These are phyloP conservation scores for Vitis labrusca DNA, from an alignment of 164 flowering plant species.

Conservation along the genomic window DNA sequence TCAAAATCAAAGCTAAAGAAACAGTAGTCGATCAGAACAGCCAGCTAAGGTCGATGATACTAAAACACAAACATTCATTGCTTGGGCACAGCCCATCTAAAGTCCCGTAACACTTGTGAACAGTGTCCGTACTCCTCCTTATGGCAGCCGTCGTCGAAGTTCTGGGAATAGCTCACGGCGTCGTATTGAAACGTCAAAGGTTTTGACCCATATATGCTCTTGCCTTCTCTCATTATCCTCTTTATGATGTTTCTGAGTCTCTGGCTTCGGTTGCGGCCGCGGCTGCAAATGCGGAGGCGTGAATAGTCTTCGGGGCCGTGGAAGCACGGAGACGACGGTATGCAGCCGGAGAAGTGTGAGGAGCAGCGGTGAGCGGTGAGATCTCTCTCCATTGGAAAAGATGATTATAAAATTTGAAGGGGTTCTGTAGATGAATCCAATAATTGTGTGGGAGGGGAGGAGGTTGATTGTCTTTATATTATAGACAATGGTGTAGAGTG, in stretches of 20 bases:
- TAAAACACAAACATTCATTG: not conserved
- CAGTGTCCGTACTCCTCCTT: conserved; percentile 18
- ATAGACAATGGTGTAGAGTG: too few relatives aligned
- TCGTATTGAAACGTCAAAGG: conserved; percentile 54
- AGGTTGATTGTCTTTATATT: too few relatives aligned
- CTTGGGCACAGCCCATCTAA: conserved; percentile 1
- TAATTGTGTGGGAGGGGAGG: not conserved
- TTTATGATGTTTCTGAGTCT: conserved; percentile 37
- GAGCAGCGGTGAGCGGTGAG: conserved; percentile 20
- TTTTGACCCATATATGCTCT: conserved; percentile 31
- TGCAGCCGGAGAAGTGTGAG: conserved; percentile 36
- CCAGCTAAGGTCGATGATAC: too few relatives aligned
- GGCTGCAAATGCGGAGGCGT: conserved; percentile 21
- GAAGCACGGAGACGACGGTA: conserved; percentile 39
- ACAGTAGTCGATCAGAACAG: too few relatives aligned
- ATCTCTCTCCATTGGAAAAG: conserved; percentile 22
- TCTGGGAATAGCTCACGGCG: conserved; percentile 64
- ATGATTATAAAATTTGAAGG: not conserved
- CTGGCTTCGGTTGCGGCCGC: conserved; percentile 12
- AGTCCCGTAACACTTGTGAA: conserved; percentile 1
- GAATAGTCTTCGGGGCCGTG: conserved; percentile 36
- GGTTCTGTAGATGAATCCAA: not conserved
- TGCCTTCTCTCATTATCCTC: conserved; percentile 47
- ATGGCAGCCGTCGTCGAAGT: conserved; percentile 58
- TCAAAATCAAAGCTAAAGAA: too few relatives aligned